Base-by-base conservation (phyloP, 2,329 filamentous ascomycete species). In the Arthrobotrys sinensis region DNA sequence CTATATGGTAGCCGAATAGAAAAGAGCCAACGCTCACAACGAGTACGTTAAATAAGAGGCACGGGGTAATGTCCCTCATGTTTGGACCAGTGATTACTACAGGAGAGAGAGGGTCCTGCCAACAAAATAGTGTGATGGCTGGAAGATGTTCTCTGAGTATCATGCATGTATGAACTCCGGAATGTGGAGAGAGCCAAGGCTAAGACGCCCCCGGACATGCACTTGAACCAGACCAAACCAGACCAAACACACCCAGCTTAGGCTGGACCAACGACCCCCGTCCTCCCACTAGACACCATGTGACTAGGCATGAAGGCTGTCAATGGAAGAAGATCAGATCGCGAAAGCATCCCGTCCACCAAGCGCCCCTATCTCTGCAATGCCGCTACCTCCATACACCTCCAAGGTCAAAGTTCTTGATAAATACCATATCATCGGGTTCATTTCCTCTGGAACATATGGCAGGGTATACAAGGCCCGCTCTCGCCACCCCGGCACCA, bases 391-490 rank as follows among this genome's bases (percentile, higher is more conserved):
- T 81, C 83, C 82, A 10, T 92, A 91, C 83, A 89, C 90, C 83
- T 90, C 89, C 83, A 97, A 97, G 85, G 92, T 96, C 80, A 91
- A 93, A 80, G 93, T 98, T 73, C 91, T 92, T 77, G 95, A 98
- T 85, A 92, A 92, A 81, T 99, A 98, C 86, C 94, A 96, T 82
- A 96, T 99, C 82, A 91, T 99, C 71, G 96, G 96, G 50, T 99
- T 99, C 87, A 99, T 99, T 82, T 97, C 93, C 83, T 97, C 93
- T 81, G 96, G 96, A 55, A 99, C 96, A 14, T 99, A 99, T 89
- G 96, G 96, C 40, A 91, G 96, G 36, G 96, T 99, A 6, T 99
- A 98, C 89, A 99, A 99, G 84, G 96, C 96, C 16, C 75, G 80
- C 14, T 81, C 80, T 53, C 79, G 80, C 87, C 93, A 50, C 90